Conservation (phyloP, 2,329 filamentous ascomycete genomes). For the Paracorniculantispora psalliotae region DNA sequence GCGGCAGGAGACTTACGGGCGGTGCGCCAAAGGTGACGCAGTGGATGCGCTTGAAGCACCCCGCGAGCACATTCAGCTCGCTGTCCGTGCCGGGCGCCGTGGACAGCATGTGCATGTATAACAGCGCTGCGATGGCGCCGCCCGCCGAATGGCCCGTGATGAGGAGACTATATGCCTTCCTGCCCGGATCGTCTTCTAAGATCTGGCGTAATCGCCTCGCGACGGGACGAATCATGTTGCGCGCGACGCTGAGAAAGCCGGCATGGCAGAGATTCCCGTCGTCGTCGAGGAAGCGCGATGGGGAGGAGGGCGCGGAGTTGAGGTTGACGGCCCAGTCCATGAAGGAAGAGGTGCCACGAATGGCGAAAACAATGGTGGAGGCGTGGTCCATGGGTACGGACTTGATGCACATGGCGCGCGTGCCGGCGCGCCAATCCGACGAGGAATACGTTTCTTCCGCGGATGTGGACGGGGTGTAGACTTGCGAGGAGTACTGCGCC, state of each 20-base stretch:
- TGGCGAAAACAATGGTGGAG: slow-evolving; percentile 76
- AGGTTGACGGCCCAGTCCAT: slow-evolving; percentile 87
- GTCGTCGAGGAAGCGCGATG: slow-evolving; percentile 71
- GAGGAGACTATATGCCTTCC: slow-evolving; percentile 63
- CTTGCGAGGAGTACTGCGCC: slow-evolving; percentile 69
- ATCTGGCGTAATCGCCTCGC: slow-evolving; percentile 64
- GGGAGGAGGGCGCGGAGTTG: slow-evolving; percentile 60
- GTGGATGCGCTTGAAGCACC: slow-evolving; percentile 72
- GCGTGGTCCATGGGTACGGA: slow-evolving; percentile 72
- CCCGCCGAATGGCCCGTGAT: slow-evolving; percentile 86
- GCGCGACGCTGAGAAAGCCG: slow-evolving; percentile 72
- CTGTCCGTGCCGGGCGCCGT: slow-evolving; percentile 50
- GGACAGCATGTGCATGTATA: slow-evolving; percentile 78
- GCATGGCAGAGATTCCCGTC: slow-evolving; percentile 71
- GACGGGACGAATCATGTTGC: slow-evolving; percentile 69
- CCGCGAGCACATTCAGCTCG: slow-evolving; percentile 64
- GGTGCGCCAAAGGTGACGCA: slow-evolving; percentile 84
- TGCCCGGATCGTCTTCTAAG: slow-evolving; percentile 64
- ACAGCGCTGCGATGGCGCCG: slow-evolving; percentile 72
- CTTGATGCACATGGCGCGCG: slow-evolving; percentile 82
- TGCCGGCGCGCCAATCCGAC: slow-evolving; percentile 67
- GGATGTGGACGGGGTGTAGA: slow-evolving; percentile 61
- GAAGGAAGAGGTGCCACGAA: slow-evolving; percentile 74
- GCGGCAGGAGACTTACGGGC: slow-evolving; percentile 66
- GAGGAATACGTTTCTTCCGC: slow-evolving; percentile 54